Base-by-base conservation (phyloP, 2,329 filamentous ascomycete species). In the Ophiocordyceps robertsii region DNA sequence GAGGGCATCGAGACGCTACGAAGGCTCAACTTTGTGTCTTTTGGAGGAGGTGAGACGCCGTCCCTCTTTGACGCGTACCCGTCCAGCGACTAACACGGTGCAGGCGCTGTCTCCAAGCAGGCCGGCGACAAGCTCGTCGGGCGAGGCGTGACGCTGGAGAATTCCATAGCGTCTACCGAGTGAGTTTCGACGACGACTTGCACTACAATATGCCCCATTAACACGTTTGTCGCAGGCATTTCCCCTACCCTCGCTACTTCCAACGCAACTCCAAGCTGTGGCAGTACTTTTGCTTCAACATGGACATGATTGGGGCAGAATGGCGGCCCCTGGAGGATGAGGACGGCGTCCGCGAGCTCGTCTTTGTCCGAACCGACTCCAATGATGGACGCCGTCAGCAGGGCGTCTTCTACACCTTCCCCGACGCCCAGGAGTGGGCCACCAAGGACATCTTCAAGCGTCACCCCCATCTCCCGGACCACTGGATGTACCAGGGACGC, bases 241-340 rank as follows among this genome's bases (percentile, higher is more conserved):
- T 51, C 2, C 59, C 62, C 0, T 63, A 59, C 41, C 56, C 61
- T 0, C 37, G 61, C 4, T 61, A 62, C 41, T 51, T 53, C 17
- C 62, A 66, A 31, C 24, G 44, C 0, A 49, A 65, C 36, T 50
- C 44, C 0, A 46, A 59, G 19, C 47, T 63, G 7, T 70, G 67
- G 66, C 58, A 65, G 45, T 70, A 60, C 38, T 68, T 69, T 43
- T 53, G 65, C 46, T 53, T 65, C 47, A 58, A 67, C 47, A 58
- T 59, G 0, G 60, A 69, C 1, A n/a, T 54, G 0, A 56, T 67
- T 38, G 67, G 67, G 6, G 58, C 56, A 9, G 62, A 67, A 4
- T 70, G 67, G 60, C 58, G 60, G 1, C 41, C 43, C 2, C 37
- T 48, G 3, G 38, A 46, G 14, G 24, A 29, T 7, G 42, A 44